A percentile compares a stretch with the other conserved stretches of the same genome.
Conservation (phyloP, 1,284 basidiomycete genomes). For the Psilocybe mexicana region DNA sequence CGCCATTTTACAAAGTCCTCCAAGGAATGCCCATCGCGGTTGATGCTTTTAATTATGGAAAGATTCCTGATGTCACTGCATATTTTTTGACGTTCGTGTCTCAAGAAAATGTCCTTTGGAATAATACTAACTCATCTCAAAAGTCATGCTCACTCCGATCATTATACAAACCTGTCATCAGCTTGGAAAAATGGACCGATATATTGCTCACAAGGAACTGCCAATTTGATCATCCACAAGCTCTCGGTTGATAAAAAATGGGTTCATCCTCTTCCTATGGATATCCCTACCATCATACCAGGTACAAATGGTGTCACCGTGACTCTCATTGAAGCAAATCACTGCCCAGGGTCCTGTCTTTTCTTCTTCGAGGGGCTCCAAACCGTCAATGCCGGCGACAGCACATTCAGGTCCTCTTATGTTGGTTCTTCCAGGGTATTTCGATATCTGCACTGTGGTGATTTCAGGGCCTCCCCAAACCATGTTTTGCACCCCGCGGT, state of each 20-base stretch:
- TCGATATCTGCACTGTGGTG: conserved; percentile 95
- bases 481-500: conserved; percentile 84
- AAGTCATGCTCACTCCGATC: conserved; percentile 93
- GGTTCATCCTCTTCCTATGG: conserved; percentile 85
- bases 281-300: conserved; percentile 74
- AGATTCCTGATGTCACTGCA: conserved; percentile 84
- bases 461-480: conserved; percentile 86
- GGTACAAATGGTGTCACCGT: conserved; percentile 86
- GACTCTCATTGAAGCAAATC: conserved; percentile 96
- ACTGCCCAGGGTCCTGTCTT: conserved; percentile 93
- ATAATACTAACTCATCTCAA: background rate
- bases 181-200: conserved; percentile 91
- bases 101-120: background rate
- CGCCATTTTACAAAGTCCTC: conserved; percentile 95
- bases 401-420: conserved; percentile 65
- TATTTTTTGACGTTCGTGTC: conserved; percentile 78
- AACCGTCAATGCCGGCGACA: conserved; percentile 86
- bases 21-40: conserved; percentile 98
- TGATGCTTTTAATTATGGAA: conserved; percentile 92
- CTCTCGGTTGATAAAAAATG: conserved; percentile 85
- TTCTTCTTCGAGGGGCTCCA: conserved; percentile 94
- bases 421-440: conserved; percentile 74
- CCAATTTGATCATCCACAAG: conserved; percentile 89
- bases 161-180: conserved; percentile 88
- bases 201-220: conserved; percentile 92